Evolutionary conservation across 495 filamentous ascomycete species (phyloP).

Genomic region (Aspergillus panamensis): DNA sequence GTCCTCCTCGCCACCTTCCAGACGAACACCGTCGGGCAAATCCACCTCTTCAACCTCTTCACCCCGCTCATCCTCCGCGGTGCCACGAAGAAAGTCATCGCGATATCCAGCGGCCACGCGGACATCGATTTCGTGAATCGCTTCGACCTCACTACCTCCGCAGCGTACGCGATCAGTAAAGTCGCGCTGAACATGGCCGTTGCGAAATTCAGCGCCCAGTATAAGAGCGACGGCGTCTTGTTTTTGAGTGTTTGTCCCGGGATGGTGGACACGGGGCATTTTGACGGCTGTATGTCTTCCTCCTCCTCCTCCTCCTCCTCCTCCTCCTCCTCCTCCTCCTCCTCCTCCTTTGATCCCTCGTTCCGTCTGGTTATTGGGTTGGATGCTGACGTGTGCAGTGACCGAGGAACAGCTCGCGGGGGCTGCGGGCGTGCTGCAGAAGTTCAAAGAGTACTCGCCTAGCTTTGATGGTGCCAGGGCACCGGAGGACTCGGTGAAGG

Average conservation of each 20-base stretch:
- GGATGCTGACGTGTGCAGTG: slow-evolving; percentile 23
- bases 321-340: background rate
- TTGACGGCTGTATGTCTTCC: slow-evolving; percentile 14
- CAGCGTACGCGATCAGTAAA: slow-evolving; percentile 41
- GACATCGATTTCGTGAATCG: slow-evolving; percentile 44
- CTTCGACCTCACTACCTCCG: slow-evolving; percentile 22
- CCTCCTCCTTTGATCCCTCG: background rate
- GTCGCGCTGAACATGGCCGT: slow-evolving; percentile 43
- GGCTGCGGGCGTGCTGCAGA: slow-evolving; percentile 26
- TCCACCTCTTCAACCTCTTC: slow-evolving; percentile 54
- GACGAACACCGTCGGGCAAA: slow-evolving; percentile 44
- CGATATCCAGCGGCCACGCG: slow-evolving; percentile 47
- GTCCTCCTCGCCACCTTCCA: slow-evolving; percentile 23
- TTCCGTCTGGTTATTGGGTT: background rate
- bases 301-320: background rate
- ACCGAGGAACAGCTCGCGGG: slow-evolving; percentile 35
- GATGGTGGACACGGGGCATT: slow-evolving; percentile 38
- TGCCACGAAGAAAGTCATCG: slow-evolving; percentile 51
- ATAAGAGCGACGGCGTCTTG: slow-evolving; percentile 48
- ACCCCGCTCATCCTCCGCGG: slow-evolving; percentile 50
- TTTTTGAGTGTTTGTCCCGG: slow-evolving; percentile 51
- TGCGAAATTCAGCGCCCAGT: slow-evolving; percentile 49
- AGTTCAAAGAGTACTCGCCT: slow-evolving; percentile 44
- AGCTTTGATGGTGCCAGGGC: slow-evolving; percentile 46
- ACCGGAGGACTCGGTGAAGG: slow-evolving; percentile 41